Evolutionary conservation across 768 basidiomycete genomes (phyloP).

Genomic region (Ramaria rubella): DNA sequence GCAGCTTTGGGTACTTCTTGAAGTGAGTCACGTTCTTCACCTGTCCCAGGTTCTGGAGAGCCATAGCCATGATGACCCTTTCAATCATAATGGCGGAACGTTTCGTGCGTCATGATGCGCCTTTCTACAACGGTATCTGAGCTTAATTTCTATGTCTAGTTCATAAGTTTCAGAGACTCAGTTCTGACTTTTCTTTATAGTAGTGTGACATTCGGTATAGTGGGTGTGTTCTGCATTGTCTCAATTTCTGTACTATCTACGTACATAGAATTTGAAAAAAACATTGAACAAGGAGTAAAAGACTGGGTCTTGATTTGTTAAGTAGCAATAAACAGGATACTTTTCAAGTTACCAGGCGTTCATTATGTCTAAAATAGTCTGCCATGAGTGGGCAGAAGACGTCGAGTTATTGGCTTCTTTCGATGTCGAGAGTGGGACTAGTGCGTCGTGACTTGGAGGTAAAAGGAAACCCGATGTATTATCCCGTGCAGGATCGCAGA

Average conservation of each 20-base stretch:
- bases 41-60: background rate
- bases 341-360: background rate
- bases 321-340: no score
- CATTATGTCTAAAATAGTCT: background rate
- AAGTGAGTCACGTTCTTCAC: background rate
- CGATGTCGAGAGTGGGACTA: background rate
- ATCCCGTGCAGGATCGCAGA: constrained; percentile 30
- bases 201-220: no score
- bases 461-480: constrained; percentile 10
- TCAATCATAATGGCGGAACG: background rate
- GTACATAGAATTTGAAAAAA: no score
- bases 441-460: background rate
- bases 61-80: background rate
- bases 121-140: constrained; percentile 6
- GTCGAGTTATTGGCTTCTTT: background rate
- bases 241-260: no score
- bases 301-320: no score
- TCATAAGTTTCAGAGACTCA: no score
- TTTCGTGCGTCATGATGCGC: background rate
- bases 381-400: background rate
- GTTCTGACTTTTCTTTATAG: no score
- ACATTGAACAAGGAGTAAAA: no score
- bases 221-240: no score
- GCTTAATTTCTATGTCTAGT: no score
- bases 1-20: background rate